Percentiles rank a stretch among this genome's conserved stretches.
phyloP scores from a whole-genome alignment of 257 asterid genomes.

The Solanum chilense region DNA sequence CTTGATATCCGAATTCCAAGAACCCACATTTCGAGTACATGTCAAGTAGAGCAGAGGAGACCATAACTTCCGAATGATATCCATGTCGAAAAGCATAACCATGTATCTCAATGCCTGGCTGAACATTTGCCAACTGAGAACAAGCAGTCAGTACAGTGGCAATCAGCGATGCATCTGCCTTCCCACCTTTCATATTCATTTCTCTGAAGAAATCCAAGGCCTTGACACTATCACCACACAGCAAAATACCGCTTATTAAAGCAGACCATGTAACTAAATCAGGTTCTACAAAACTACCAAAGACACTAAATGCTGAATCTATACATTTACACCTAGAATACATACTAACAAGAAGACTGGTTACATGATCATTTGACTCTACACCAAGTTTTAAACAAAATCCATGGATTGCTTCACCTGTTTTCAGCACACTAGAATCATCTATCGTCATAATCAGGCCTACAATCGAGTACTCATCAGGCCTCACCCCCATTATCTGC shows the following conservation, averaged over 20 bases:
- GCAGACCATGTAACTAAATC: conserved; percentile 87
- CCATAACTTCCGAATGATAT: conserved; percentile 19
- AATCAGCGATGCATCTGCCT: conserved; percentile 37
- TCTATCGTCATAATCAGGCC: conserved; percentile 35
- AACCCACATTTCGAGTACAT: conserved; percentile 91
- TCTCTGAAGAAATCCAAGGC: conserved; percentile 44
- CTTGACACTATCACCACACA: conserved; percentile 22
- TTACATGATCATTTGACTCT: conserved; percentile 44
- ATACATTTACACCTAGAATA: conserved; percentile 41
- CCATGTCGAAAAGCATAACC: conserved; percentile 53
- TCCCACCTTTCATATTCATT: conserved; percentile 22
- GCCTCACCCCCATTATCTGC: conserved; percentile 33
- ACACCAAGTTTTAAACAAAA: conserved; percentile 45
- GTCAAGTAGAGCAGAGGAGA: conserved; percentile 73
- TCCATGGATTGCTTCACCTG: conserved; percentile 49
- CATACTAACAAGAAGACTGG: conserved; percentile 52
- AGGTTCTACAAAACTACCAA: conserved; percentile 27
- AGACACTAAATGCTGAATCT: conserved; percentile 38
- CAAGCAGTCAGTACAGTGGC: conserved; percentile 47
- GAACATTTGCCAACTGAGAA: conserved; percentile 33
- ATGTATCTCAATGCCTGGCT: conserved; percentile 67
- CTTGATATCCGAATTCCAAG: conserved; percentile 42
- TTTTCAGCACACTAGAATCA: conserved; percentile 7
- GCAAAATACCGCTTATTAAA: conserved; percentile 50
- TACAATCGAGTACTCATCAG: conserved; percentile 67